A percentile compares a stretch with the other conserved stretches of the same genome.
Evolutionary conservation across 345 rosid genomes (phyloP).

Genomic region (Rubroshorea leprosula): DNA sequence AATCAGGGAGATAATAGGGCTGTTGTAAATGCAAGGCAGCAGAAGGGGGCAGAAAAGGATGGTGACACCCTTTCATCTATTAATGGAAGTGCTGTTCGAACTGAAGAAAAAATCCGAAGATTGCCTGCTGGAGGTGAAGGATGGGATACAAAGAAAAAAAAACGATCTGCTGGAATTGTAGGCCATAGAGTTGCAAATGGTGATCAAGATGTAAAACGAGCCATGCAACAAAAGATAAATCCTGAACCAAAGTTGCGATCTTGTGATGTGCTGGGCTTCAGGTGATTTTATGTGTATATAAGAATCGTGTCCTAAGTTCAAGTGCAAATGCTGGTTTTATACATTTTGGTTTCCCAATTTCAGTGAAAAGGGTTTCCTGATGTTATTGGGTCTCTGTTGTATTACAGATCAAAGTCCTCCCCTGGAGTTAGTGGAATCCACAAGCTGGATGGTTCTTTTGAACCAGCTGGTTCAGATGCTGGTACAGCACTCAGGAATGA

Average conservation of each 20-base stretch:
- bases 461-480: constrained; percentile 58
- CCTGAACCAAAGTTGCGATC: constrained; percentile 63
- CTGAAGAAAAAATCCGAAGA: constrained; percentile 76
- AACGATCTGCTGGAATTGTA: constrained; percentile 79
- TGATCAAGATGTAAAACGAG: constrained; percentile 58
- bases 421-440: constrained; percentile 50
- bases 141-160: constrained; percentile 91
- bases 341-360: background rate
- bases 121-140: constrained; percentile 84
- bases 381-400: constrained; percentile 8
- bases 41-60: constrained; percentile 46
- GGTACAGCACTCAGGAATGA: constrained; percentile 49
- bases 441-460: constrained; percentile 56
- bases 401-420: constrained; percentile 67
- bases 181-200: constrained; percentile 51
- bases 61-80: constrained; percentile 53
- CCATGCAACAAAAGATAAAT: constrained; percentile 49
- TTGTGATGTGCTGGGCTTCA: constrained; percentile 63
- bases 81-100: constrained; percentile 42
- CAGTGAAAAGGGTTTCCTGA: constrained; percentile 2
- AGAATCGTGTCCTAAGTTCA: background rate
- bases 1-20: constrained; percentile 55
- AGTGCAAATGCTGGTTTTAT: background rate
- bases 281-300: constrained; percentile 36
- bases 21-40: constrained; percentile 47